Conservation (phyloP, 306 rosid species). For the Amphicarpaea edgeworthii region DNA sequence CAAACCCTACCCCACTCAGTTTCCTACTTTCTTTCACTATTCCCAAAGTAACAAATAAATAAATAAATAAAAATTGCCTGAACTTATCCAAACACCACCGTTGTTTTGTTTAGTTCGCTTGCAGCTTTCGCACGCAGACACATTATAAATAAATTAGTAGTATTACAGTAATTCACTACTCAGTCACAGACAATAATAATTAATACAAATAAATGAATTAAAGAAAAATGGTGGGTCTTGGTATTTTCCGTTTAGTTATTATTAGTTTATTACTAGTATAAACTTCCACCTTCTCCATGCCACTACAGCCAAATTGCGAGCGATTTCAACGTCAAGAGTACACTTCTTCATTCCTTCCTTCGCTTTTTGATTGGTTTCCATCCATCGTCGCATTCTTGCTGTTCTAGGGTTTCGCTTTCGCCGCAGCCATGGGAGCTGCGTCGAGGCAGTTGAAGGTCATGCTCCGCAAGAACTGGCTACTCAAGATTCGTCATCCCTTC, state of each 20-base stretch:
- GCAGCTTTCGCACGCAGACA: slow-evolving; percentile 17
- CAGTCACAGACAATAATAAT: background rate
- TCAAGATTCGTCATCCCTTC: slow-evolving; percentile 93
- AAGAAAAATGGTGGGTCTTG: background rate
- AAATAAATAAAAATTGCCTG: background rate
- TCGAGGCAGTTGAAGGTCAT: slow-evolving; percentile 83
- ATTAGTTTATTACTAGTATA: too few species aligned
- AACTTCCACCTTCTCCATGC: background rate
- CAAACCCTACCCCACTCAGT: background rate
- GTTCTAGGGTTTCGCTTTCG: slow-evolving; percentile 51
- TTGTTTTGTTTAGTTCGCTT: background rate
- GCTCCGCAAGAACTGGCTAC: slow-evolving; percentile 96
- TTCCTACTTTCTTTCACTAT: background rate
- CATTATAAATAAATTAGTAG: too few species aligned
- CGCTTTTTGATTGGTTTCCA: slow-evolving; percentile 12
- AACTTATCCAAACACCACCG: background rate
- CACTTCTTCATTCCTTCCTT: background rate
- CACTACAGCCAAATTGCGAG: slow-evolving; percentile 11
- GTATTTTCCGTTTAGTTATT: background rate
- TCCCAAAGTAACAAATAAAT: background rate
- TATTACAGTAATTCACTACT: too few species aligned
- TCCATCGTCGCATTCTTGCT: background rate
- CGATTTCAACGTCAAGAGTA: slow-evolving; percentile 15
- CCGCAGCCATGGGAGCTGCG: slow-evolving; percentile 69
- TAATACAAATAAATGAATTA: too few species aligned